Base-by-base conservation (phyloP, 2,329 filamentous ascomycete genomes). In the Neofusicoccum ribis region DNA sequence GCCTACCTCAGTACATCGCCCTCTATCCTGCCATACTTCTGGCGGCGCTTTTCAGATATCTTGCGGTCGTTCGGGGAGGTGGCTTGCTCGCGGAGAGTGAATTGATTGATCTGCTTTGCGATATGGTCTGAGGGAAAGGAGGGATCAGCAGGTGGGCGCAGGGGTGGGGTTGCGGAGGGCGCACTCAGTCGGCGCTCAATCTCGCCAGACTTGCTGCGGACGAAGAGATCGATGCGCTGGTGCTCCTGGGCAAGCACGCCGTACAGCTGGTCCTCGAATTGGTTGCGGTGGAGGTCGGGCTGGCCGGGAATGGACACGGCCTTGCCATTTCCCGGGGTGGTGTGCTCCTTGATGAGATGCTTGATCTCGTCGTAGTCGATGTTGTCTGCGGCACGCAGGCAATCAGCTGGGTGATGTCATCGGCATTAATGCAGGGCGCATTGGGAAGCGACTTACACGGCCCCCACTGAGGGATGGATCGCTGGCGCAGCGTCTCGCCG, bases 281-380 rank as follows among this genome's bases (percentile, higher is more conserved):
- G 85, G 69, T 79, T 77, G 73, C 89, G 87, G 69, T 83, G 77
- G 52, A 76, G 83, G 65, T 79, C 76, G 67, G 77, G 78, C 63
- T 90, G 87, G 15, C 91, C 91, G 1, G 91, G 91, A 63, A 95
- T 93, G 20, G 88, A 84, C 64, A 93, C 87, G 51, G 90, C 89
- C 70, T 82, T 83, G 34, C 88, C 89, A 71, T 90, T 87, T 76
- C 89, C 87, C 50, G 85, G 86, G 12, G 88, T 89, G 1, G 92
- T 96, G 74, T 92, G 86, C 67, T 85, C 85, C 77, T 94, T 95
- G 82, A 96, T 94, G 72, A 91, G 84, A 76, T 91, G 85, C 78
- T 96, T 96, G 68, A 96, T 85, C 56, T 91, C 90, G 76, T 94
- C 92, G 82, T 96, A 96, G 77, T 95, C 92, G 78, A 96, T 88